Base-by-base conservation (phyloP, 2,329 filamentous ascomycete species). In the Hymenotorrendiella dingleyae region DNA sequence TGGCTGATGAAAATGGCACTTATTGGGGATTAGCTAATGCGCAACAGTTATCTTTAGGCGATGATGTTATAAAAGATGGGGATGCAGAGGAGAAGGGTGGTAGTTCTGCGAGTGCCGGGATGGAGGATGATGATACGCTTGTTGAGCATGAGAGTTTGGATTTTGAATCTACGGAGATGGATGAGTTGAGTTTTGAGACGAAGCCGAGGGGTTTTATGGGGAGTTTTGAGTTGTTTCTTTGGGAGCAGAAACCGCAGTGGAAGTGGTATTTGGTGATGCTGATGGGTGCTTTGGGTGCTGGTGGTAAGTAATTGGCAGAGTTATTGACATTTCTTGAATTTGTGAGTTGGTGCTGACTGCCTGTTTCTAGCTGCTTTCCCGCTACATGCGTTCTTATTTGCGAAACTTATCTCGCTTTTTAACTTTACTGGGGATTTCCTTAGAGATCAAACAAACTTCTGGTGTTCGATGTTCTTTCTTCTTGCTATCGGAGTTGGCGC, bases 1-100 rank as follows among this genome's bases (percentile, higher is more conserved):
- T 93, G 1, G 59, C 68, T 3, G 27, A 47, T n/a, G 69, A 76
- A 4, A 68, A 66, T 1, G 78, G 83, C 1, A 68, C 83, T n/a
- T 90, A 90, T 54, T 72, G 73, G 20, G 72, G 71, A 1, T 72
- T 89, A 4, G 84, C 88, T 2, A 66, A 73, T 42, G 77, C 78
- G 2, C 78, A 82, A 50, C 67, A 74, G 33, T 65, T 82, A 17
- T 43, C 37, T 14, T 36, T 40, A 20, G 33, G 32, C 8, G 39
- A 43, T 7, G 27, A 40, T 6, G 7, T 20, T n/a, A 14, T 16
- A 10, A 21, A 20, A 4, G 16, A 8, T 17, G 23, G 4, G 12
- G 24, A 45, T 43, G 39, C 44, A 19, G 28, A 27, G 19, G 48
- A 51, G n/a, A 44, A 34, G 17, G 30, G 9, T 12, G 30, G 8